Evolutionary conservation across 192 early-diverging fungal species (phyloP).

Genomic region (Spinellus fusiger): DNA sequence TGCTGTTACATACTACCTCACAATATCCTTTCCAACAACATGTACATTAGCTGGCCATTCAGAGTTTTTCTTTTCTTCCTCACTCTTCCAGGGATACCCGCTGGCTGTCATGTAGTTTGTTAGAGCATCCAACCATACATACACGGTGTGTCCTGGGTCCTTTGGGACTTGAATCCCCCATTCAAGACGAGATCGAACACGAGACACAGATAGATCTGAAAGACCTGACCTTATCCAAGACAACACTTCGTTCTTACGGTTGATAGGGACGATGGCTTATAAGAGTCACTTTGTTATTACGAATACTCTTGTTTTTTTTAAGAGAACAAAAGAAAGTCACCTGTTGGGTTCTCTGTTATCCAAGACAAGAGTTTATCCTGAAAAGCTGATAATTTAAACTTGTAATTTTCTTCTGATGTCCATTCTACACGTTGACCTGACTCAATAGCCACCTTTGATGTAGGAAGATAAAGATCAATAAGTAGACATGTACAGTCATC

Average conservation of each 20-base stretch:
- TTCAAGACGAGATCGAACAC: conserved; percentile 63
- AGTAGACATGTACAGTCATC: not conserved
- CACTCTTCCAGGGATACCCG: conserved; percentile 70
- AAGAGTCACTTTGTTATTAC: not conserved
- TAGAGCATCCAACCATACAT: conserved; percentile 97
- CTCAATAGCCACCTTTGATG: conserved; percentile 60
- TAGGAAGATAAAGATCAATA: not conserved
- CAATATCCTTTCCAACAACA: conserved; percentile 93
- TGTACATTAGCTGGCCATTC: conserved; percentile 74
- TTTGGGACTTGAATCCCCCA: conserved; percentile 94
- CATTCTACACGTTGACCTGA: conserved; percentile 84
- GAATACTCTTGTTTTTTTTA: not conserved
- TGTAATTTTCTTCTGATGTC: conserved; percentile 91
- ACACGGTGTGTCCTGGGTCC: conserved; percentile 84
- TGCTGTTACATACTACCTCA: conserved; percentile 43
- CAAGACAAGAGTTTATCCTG: conserved; percentile 56
- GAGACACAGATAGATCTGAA: conserved; percentile 80
- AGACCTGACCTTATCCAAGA: conserved; percentile 53
- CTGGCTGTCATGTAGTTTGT: conserved; percentile 85
- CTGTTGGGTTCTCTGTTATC: conserved; percentile 61
- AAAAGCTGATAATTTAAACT: conserved; percentile 72
- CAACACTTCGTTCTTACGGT: conserved; percentile 60
- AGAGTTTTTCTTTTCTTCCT: conserved; percentile 7
- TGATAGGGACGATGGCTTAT: conserved; percentile 59
- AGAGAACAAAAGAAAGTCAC: not conserved